phyloP scores from a whole-genome alignment of 1,139 yeast species.

The Protomyces pachydermus region DNA sequence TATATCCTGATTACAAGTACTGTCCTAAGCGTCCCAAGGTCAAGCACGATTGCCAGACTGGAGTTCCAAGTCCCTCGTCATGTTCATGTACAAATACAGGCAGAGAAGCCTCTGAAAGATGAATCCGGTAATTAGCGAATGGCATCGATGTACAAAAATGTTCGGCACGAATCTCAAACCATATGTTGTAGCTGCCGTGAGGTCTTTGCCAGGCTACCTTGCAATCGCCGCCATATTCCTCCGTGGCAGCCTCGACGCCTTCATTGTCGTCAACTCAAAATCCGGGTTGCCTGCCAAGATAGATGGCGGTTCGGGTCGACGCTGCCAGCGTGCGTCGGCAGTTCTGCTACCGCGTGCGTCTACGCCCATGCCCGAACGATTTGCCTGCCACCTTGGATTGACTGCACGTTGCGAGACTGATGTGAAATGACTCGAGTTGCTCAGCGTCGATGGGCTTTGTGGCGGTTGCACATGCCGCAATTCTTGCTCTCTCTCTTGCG shows the following conservation, averaged over 20 bases:
- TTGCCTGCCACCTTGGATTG: constrained; percentile 15
- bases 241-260: constrained; percentile 5
- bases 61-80: background rate
- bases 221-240: background rate
- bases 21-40: constrained; percentile 10
- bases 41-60: background rate
- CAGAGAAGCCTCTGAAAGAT: too few relatives aligned
- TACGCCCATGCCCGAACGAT: background rate
- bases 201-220: too few relatives aligned
- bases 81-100: background rate
- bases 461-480: constrained; percentile 10
- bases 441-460: constrained; percentile 15
- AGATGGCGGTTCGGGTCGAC: constrained; percentile 6
- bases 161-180: too few relatives aligned
- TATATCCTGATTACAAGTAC: constrained; percentile 27
- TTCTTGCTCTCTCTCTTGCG: background rate
- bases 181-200: too few relatives aligned
- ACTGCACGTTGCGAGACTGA: constrained; percentile 24
- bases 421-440: constrained; percentile 13
- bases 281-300: constrained; percentile 24
- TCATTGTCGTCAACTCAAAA: constrained; percentile 8
- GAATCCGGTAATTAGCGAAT: too few relatives aligned
- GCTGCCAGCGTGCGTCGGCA: background rate
- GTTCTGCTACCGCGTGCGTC: background rate
- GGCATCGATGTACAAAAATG: too few relatives aligned